phyloP scores from a whole-genome alignment of 148 eudicot genomes.

The Amaranthus palmeri region DNA sequence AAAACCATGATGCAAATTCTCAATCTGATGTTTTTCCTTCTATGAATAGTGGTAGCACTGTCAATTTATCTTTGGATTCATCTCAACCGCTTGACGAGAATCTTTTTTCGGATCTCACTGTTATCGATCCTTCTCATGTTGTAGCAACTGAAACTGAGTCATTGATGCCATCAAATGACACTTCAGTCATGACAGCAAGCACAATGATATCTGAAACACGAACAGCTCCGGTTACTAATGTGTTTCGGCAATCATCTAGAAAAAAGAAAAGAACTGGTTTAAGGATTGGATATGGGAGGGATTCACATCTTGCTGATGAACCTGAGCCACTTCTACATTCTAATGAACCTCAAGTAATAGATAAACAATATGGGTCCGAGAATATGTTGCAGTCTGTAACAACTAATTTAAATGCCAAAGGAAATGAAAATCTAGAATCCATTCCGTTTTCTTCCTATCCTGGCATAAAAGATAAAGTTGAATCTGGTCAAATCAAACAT shows the following conservation, averaged over 20 bases:
- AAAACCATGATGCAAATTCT: slow-evolving; percentile 16
- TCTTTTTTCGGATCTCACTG: slow-evolving; percentile 72
- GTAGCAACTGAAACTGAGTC: slow-evolving; percentile 21
- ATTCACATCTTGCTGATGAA: slow-evolving; percentile 32
- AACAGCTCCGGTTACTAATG: slow-evolving; percentile 23
- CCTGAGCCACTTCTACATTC: slow-evolving; percentile 21
- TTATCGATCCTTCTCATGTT: slow-evolving; percentile 38
- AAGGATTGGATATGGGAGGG: slow-evolving; percentile 72
- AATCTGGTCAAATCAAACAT: slow-evolving; percentile 14
- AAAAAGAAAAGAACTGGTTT: slow-evolving; percentile 64
- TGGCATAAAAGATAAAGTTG: slow-evolving; percentile 12
- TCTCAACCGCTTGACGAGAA: slow-evolving; percentile 72
- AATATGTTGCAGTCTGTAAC: slow-evolving; percentile 10
- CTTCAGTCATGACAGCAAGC: slow-evolving; percentile 17
- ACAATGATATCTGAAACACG: slow-evolving; percentile 13
- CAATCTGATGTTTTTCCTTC: slow-evolving; percentile 17
- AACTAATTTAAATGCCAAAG: slow-evolving; percentile 14
- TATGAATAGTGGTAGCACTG: slow-evolving; percentile 10
- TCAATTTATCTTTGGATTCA: slow-evolving; percentile 18
- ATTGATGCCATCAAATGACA: slow-evolving; percentile 6
- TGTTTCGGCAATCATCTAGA: slow-evolving; percentile 51
- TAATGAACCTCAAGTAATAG: background rate
- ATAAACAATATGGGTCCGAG: slow-evolving; percentile 10
- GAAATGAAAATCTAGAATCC: slow-evolving; percentile 19
- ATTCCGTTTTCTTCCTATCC: slow-evolving; percentile 6